Percentiles rank a stretch among this genome's conserved stretches.
Conservation (phyloP, 148 eudicot species). For the Pharnaceum exiguum region DNA sequence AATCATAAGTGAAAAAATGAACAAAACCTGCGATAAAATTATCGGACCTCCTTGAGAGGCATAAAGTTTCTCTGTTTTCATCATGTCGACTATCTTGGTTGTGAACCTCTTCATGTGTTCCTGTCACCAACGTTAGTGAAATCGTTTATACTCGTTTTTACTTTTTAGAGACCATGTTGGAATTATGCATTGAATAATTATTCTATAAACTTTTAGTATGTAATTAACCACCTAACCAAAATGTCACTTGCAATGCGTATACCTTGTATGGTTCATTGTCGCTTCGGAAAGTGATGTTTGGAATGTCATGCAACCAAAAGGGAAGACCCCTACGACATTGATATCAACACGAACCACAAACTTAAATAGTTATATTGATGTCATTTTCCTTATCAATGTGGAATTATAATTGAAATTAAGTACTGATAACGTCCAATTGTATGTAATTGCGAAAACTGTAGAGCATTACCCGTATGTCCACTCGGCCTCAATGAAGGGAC, state of each 20-base stretch:
- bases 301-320: constrained; percentile 4
- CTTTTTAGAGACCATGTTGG: no score
- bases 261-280: constrained; percentile 7
- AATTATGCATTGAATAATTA: no score
- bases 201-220: no score
- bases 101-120: constrained; percentile 63
- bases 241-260: no score
- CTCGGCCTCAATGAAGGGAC: constrained; percentile 63
- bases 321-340: not conserved
- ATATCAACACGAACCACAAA: not conserved
- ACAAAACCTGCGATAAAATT: constrained; percentile 67
- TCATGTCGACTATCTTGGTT: constrained; percentile 56
- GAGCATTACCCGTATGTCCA: constrained; percentile 59
- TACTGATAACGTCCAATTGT: not conserved
- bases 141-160: no score
- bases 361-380: not conserved
- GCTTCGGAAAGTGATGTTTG: not conserved
- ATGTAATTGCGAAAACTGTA: not conserved
- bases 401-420: not conserved
- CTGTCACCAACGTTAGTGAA: no score
- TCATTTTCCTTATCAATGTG: no score
- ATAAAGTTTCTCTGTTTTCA: constrained; percentile 63
- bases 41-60: constrained; percentile 94
- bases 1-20: not conserved
- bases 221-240: no score